A percentile compares a stretch with the other conserved stretches of the same genome.
These are phyloP conservation scores for Dacryopinax primogenitus DNA, from an alignment of 768 basidiomycete genomes.

Conservation along the genomic window DNA sequence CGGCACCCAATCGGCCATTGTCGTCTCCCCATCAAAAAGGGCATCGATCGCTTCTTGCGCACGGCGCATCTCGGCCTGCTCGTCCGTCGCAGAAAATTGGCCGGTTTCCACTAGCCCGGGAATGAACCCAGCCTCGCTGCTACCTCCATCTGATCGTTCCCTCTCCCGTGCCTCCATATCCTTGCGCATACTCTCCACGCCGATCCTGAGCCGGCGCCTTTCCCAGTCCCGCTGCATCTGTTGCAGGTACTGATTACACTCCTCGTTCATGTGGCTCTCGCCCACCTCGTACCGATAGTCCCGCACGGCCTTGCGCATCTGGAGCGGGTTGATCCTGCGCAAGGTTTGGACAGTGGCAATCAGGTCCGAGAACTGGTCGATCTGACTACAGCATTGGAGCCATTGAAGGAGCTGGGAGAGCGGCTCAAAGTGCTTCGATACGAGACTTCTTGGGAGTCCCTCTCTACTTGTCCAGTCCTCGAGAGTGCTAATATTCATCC, in stretches of 20 bases:
- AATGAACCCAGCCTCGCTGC: conserved; percentile 34
- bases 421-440: conserved; percentile 61
- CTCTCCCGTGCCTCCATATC: conserved; percentile 65
- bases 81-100: conserved; percentile 13
- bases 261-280: conserved; percentile 85
- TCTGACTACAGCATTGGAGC: conserved; percentile 67
- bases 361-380: conserved; percentile 74
- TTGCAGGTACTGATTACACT: conserved; percentile 84
- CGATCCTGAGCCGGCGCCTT: conserved; percentile 70
- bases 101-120: conserved; percentile 25
- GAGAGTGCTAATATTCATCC: conserved; percentile 67
- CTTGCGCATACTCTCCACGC: conserved; percentile 71
- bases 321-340: conserved; percentile 78
- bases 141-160: conserved; percentile 43
- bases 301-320: conserved; percentile 89
- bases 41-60: conserved; percentile 56
- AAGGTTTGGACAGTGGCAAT: conserved; percentile 83
- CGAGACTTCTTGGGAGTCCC: conserved; percentile 65
- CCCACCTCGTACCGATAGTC: conserved; percentile 82
- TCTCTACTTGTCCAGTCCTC: conserved; percentile 86
- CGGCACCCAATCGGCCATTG: conserved; percentile 64
- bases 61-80: conserved; percentile 25
- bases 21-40: conserved; percentile 57
- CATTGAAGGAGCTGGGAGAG: conserved; percentile 73
- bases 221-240: conserved; percentile 99